These are phyloP conservation scores for Blepharisma japonicum DNA, from an alignment of 73 alveolate genomes.

Conservation along the genomic window DNA sequence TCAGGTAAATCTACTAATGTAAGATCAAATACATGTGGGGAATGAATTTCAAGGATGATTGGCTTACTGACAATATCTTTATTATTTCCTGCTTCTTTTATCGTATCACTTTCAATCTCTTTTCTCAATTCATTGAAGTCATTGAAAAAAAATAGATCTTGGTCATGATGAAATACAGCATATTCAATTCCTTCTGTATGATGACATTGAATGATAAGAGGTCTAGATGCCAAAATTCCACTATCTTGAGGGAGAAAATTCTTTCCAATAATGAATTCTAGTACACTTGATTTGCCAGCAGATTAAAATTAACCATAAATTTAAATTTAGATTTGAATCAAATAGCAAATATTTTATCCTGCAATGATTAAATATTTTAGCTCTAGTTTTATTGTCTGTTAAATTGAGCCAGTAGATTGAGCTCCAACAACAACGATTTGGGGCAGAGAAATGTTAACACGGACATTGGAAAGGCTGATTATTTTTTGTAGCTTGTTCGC, in stretches of 20 bases:
- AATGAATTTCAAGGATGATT: constrained; percentile 68
- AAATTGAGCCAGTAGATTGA: no score
- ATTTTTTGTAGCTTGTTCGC: constrained; percentile 52
- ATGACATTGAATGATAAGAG: constrained; percentile 74
- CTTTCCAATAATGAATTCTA: constrained; percentile 88
- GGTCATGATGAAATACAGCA: constrained; percentile 68
- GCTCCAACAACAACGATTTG: constrained; percentile 71
- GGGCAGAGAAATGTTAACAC: constrained; percentile 45
- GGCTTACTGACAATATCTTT: constrained; percentile 74
- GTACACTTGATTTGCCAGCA: constrained; percentile 76
- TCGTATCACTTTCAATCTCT: constrained; percentile 78
- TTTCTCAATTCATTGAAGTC: constrained; percentile 69
- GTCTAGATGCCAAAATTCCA: constrained; percentile 97
- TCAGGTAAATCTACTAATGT: constrained; percentile 98
- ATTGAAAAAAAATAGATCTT: constrained; percentile 54
- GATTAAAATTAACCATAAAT: no score
- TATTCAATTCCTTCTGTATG: constrained; percentile 38
- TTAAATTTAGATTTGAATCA: no score
- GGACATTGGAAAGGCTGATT: constrained; percentile 32
- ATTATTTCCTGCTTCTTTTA: constrained; percentile 65
- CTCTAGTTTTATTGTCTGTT: no score
- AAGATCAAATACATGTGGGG: constrained; percentile 87
- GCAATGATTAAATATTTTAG: no score
- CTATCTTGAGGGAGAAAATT: constrained; percentile 94
- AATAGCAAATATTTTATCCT: no score